These are phyloP conservation scores for Penstemon eatonii DNA, from an alignment of 257 asterid species.

Conservation along the genomic window DNA sequence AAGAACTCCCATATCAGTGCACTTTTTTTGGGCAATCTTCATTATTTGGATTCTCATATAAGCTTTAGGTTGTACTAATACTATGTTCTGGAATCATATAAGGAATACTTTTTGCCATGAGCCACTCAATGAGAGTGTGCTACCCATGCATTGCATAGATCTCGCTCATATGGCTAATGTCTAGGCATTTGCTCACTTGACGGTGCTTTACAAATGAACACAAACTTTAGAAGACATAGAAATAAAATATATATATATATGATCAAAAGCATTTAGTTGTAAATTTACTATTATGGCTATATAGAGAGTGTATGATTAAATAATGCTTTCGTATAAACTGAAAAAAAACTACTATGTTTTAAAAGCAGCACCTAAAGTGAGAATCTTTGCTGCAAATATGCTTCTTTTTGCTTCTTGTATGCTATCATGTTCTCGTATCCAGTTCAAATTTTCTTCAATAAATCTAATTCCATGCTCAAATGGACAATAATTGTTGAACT, in stretches of 20 bases:
- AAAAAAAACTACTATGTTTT: not conserved
- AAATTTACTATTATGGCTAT: no score
- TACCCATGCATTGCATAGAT: no score
- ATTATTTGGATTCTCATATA: not conserved
- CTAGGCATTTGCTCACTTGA: no score
- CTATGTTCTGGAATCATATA: not conserved
- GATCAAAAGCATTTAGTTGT: no score
- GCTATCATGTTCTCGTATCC: not conserved
- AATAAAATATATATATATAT: no score
- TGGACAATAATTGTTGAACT: not conserved
- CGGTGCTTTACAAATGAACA: no score
- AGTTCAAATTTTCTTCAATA: not conserved
- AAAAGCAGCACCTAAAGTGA: not conserved
- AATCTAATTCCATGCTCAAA: not conserved
- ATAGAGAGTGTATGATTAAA: no score
- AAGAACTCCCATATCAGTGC: not conserved
- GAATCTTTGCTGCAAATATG: not conserved
- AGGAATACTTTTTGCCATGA: no score
- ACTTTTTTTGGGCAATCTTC: not conserved
- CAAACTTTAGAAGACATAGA: no score
- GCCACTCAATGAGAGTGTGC: no score
- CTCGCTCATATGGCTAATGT: no score
- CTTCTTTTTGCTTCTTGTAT: not conserved
- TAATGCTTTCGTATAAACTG: not conserved
- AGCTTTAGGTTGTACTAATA: no score